phyloP scores from a whole-genome alignment of 371 early-diverging fungal species.

The Syncephalis plumigaleata region DNA sequence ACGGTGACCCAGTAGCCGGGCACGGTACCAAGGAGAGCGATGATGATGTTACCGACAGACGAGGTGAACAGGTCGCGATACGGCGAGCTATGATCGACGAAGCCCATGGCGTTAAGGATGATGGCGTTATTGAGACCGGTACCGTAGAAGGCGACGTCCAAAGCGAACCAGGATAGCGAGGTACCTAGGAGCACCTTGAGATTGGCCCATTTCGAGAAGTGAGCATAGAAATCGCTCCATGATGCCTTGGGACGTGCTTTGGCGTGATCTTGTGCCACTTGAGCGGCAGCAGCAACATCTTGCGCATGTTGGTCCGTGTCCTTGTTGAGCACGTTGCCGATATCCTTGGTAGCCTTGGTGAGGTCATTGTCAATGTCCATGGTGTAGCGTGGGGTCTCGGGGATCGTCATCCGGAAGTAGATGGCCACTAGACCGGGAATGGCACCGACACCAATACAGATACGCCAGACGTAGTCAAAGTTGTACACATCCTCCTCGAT shows the following conservation, averaged over 20 bases:
- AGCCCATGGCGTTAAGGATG: slow-evolving; percentile 39
- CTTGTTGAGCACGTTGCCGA: slow-evolving; percentile 9
- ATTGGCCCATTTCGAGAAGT: slow-evolving; percentile 44
- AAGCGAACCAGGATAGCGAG: slow-evolving; percentile 61
- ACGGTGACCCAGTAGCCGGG: slow-evolving; percentile 83
- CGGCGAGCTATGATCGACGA: slow-evolving; percentile 8
- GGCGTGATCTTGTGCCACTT: slow-evolving; percentile 3
- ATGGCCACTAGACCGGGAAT: slow-evolving; percentile 68
- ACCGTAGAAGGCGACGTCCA: slow-evolving; percentile 82
- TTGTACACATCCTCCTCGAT: slow-evolving; percentile 38
- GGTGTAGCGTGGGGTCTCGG: slow-evolving; percentile 43
- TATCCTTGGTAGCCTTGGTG: slow-evolving; percentile 18
- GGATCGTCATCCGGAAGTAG: slow-evolving; percentile 45
- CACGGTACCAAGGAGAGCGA: slow-evolving; percentile 64
- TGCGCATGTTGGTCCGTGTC: not conserved
- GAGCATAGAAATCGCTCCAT: slow-evolving; percentile 19
- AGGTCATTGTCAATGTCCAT: slow-evolving; percentile 24
- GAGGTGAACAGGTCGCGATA: slow-evolving; percentile 28
- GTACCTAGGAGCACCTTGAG: slow-evolving; percentile 58
- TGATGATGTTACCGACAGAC: slow-evolving; percentile 63
- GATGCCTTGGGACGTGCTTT: slow-evolving; percentile 1
- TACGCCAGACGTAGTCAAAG: slow-evolving; percentile 80
- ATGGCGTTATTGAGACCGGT: slow-evolving; percentile 60
- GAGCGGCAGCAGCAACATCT: slow-evolving; percentile 1
- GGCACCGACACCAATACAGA: slow-evolving; percentile 57